These are phyloP conservation scores for Aspergillus sclerotioniger DNA, from an alignment of 495 filamentous ascomycete genomes.

Conservation along the genomic window DNA sequence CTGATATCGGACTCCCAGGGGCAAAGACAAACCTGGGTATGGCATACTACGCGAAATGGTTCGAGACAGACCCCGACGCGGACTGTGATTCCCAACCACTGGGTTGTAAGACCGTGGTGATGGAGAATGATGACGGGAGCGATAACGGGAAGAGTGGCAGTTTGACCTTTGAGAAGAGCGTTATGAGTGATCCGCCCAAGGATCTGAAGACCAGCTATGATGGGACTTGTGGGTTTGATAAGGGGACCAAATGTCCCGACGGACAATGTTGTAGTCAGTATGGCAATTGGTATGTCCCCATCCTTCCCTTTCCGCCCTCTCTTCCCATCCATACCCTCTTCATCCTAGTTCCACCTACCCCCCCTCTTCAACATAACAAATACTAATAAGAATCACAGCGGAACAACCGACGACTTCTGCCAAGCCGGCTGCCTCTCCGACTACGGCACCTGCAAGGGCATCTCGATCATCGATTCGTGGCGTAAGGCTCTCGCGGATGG, in stretches of 20 bases:
- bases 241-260: conserved; percentile 31
- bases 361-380: not conserved
- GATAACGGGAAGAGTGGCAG: conserved; percentile 63
- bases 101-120: conserved; percentile 59
- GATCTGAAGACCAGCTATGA: conserved; percentile 47
- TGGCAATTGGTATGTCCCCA: conserved; percentile 36
- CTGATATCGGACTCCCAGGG: conserved; percentile 53
- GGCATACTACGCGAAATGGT: conserved; percentile 74
- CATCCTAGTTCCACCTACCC: not conserved
- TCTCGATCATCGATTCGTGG: conserved; percentile 40
- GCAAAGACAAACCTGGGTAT: conserved; percentile 69
- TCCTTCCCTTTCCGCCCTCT: not conserved
- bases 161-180: conserved; percentile 53
- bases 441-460: conserved; percentile 44
- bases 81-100: conserved; percentile 48
- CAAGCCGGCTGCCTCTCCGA: conserved; percentile 37
- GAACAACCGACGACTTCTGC: conserved; percentile 38
- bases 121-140: conserved; percentile 63
- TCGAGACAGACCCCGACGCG: conserved; percentile 54
- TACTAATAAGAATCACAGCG: conserved; percentile 14
- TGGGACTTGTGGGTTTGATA: conserved; percentile 32
- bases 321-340: not conserved
- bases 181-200: conserved; percentile 46
- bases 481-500: conserved; percentile 52
- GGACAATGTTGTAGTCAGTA: conserved; percentile 39